phyloP scores from a whole-genome alignment of 2,329 filamentous ascomycete species.

The Penicillium sp. region DNA sequence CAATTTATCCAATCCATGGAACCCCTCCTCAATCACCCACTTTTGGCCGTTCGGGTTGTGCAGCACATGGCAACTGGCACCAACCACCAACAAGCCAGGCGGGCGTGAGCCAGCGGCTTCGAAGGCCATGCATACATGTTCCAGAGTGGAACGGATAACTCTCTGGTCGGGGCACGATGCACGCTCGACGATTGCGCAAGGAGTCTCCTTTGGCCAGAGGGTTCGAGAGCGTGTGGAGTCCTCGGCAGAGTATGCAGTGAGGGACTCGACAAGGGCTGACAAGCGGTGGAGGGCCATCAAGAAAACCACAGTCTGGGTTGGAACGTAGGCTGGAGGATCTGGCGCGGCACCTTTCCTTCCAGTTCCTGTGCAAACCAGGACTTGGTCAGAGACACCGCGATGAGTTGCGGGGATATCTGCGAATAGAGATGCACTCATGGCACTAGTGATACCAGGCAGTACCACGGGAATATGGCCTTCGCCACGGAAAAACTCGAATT shows the following conservation, averaged over 20 bases:
- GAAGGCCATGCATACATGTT: conserved; percentile 75
- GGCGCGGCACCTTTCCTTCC: conserved; percentile 84
- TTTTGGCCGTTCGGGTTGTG: conserved; percentile 59
- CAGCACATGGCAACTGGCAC: conserved; percentile 77
- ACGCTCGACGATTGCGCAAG: conserved; percentile 88
- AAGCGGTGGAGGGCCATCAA: conserved; percentile 93
- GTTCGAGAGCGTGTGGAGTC: conserved; percentile 27
- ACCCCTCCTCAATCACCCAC: conserved; percentile 88
- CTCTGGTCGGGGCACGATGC: conserved; percentile 93
- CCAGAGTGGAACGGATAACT: conserved; percentile 82
- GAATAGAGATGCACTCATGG: conserved; percentile 82
- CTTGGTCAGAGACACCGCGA: conserved; percentile 83
- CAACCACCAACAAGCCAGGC: conserved; percentile 83
- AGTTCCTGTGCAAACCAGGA: conserved; percentile 94
- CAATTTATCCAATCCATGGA: conserved; percentile 65
- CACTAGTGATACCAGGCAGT: conserved; percentile 85
- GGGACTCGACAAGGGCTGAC: conserved; percentile 66
- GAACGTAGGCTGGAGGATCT: conserved; percentile 73
- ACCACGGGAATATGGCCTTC: conserved; percentile 70
- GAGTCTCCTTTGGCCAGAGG: conserved; percentile 71
- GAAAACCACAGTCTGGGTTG: conserved; percentile 81
- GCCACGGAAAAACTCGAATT: conserved; percentile 76
- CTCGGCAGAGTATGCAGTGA: conserved; percentile 48
- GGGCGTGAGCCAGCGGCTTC: conserved; percentile 87
- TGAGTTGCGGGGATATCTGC: conserved; percentile 86